Base-by-base conservation (phyloP, 768 basidiomycete species). In the Suillus hirtellus region DNA sequence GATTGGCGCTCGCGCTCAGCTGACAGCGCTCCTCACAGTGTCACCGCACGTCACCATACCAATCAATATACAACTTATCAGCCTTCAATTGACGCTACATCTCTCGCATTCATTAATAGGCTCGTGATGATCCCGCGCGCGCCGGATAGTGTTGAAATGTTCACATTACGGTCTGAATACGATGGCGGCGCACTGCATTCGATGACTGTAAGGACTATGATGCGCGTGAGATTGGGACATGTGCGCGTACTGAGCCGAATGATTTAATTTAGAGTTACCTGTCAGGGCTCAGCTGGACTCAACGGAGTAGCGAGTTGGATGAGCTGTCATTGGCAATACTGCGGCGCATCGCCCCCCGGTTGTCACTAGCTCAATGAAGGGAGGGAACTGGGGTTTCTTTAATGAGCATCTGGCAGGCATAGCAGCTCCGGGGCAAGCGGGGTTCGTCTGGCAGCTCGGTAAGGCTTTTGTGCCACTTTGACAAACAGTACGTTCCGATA, bases 121-220 rank as follows among this genome's bases (percentile, higher is more conserved):
- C 72, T 68, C 35, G 86, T 31, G 31, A 31, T 72, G 52, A 89
- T 81, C 10, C 68, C 69, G 37, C 71, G 72, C 21, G 85, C 79
- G 5, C 78, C 82, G 83, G 15, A 9, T 15, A 4, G 24, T 47
- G 24, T 83, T 6, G 89, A 71, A 24, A 72, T 70, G 63, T 90
- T 89, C 38, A 82, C 83, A 65, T 82, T 88, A 63, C 83, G 80
- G 59, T 80, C 81, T 50, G 89, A 85, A 19, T 78, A 79, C 12
- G 77, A 72, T 12, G 86, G 86, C 21, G 75, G 76, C 19, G 89
- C 72, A 67, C 31, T 31, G 31, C 82, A 89, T 15, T 76, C 73
- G n/a, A 77, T 64, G 58, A 89, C 78, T 61, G 70, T 65, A 0
- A 82, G 77, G 0, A 79, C 76, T 14, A 79, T 75, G 27, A 65